Conservation (phyloP, 257 asterid genomes). For the Perilla frutescens region DNA sequence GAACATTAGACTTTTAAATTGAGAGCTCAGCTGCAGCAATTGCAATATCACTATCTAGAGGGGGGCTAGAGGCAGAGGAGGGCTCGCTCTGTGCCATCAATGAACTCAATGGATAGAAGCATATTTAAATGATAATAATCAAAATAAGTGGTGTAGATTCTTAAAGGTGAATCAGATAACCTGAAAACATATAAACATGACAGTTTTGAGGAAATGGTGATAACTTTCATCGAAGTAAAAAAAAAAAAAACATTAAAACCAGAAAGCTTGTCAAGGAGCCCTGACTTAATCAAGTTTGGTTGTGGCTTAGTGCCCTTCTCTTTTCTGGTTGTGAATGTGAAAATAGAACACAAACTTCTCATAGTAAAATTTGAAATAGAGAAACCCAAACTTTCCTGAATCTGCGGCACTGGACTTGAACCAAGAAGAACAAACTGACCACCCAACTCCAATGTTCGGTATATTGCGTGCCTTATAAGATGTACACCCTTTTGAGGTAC, state of each 20-base stretch:
- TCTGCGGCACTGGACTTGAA: constrained; percentile 91
- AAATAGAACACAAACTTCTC: neutral
- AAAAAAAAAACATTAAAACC: no score
- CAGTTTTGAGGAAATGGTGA: neutral
- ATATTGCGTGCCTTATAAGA: constrained; percentile 94
- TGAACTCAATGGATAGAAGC: neutral
- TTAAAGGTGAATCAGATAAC: neutral
- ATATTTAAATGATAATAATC: neutral
- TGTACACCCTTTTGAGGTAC: constrained; percentile 98
- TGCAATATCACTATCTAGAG: neutral
- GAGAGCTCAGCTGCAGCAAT: neutral
- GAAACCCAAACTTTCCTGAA: constrained; percentile 65
- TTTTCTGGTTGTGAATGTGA: neutral
- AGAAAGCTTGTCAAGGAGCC: no score
- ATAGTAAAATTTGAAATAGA: neutral
- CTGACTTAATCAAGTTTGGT: no score
- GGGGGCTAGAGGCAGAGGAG: no score
- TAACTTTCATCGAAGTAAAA: neutral
- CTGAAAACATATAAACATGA: neutral
- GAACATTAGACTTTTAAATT: constrained; percentile 8
- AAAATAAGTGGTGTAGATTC: neutral
- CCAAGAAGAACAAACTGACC: constrained; percentile 98
- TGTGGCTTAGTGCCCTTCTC: no score
- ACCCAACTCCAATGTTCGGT: constrained; percentile 83
- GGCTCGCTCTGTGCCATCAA: neutral